phyloP scores from a whole-genome alignment of 495 filamentous ascomycete species.

The Lichenothelia convexa region DNA sequence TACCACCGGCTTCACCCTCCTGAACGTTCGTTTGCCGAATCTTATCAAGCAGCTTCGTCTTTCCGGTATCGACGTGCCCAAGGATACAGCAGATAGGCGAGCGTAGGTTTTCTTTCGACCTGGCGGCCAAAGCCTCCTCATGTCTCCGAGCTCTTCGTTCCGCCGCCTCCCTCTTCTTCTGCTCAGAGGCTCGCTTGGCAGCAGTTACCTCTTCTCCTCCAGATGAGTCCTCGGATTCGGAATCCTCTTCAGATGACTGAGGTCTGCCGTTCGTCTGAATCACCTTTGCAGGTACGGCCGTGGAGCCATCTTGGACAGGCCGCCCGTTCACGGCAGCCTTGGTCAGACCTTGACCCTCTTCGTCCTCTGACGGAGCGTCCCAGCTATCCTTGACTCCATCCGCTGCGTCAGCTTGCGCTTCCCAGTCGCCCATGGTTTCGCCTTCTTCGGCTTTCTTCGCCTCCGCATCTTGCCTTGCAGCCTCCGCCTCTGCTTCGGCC shows the following conservation, averaged over 20 bases:
- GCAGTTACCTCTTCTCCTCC: constrained; percentile 56
- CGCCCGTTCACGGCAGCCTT: constrained; percentile 22
- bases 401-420: constrained; percentile 59
- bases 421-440: constrained; percentile 68
- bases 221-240: constrained; percentile 31
- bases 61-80: constrained; percentile 98
- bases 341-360: constrained; percentile 28
- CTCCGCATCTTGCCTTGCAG: constrained; percentile 31
- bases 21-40: constrained; percentile 98
- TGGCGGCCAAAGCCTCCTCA: constrained; percentile 77
- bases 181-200: constrained; percentile 45
- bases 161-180: constrained; percentile 76
- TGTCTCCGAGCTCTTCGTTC: constrained; percentile 74
- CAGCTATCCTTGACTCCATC: constrained; percentile 83
- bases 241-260: constrained; percentile 36
- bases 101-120: constrained; percentile 84
- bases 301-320: constrained; percentile 9
- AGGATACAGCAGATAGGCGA: constrained; percentile 99
- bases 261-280: constrained; percentile 9
- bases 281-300: constrained; percentile 5
- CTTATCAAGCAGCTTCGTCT: constrained; percentile 97
- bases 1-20: constrained; percentile 98
- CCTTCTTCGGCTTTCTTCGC: constrained; percentile 38
- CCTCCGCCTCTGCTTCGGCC: constrained; percentile 32
- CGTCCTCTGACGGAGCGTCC: constrained; percentile 76